Conservation (phyloP, 2,329 filamentous ascomycete species). For the Alternaria consortialis region DNA sequence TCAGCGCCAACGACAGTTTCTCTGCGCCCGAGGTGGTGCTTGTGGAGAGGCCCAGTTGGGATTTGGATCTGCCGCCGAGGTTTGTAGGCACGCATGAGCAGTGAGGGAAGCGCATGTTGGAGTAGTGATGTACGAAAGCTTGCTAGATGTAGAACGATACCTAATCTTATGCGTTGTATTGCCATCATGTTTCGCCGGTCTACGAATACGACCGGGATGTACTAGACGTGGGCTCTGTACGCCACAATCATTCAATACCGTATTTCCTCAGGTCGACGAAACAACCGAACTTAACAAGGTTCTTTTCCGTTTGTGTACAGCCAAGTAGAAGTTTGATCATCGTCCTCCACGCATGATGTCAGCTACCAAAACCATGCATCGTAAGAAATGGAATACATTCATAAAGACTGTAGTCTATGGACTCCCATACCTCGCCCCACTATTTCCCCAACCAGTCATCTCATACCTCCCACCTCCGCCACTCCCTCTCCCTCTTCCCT, state of each 20-base stretch:
- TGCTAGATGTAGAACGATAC: not conserved
- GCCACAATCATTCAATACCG: not conserved
- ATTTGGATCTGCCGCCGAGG: conserved; percentile 77
- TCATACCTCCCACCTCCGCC: not conserved
- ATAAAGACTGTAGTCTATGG: not conserved
- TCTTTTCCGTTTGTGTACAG: no score
- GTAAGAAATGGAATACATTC: not conserved
- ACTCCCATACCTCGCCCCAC: conserved; percentile 1
- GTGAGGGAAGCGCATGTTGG: conserved; percentile 4
- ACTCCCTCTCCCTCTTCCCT: conserved; percentile 9
- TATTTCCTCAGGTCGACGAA: not conserved
- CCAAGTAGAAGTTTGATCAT: not conserved
- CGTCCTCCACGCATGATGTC: not conserved
- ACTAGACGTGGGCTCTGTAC: not conserved
- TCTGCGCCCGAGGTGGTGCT: conserved; percentile 78
- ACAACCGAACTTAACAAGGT: not conserved
- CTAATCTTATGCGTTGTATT: conserved; percentile 9
- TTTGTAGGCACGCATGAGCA: conserved; percentile 57
- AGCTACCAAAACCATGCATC: not conserved
- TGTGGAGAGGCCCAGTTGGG: conserved; percentile 86
- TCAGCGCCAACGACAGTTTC: conserved; percentile 55
- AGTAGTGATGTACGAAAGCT: not conserved
- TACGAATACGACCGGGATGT: not conserved
- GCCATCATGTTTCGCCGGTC: not conserved
- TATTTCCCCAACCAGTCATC: conserved; percentile 4